phyloP scores from a whole-genome alignment of 352 stramenopile species.

The Phytophthora fragariae region DNA sequence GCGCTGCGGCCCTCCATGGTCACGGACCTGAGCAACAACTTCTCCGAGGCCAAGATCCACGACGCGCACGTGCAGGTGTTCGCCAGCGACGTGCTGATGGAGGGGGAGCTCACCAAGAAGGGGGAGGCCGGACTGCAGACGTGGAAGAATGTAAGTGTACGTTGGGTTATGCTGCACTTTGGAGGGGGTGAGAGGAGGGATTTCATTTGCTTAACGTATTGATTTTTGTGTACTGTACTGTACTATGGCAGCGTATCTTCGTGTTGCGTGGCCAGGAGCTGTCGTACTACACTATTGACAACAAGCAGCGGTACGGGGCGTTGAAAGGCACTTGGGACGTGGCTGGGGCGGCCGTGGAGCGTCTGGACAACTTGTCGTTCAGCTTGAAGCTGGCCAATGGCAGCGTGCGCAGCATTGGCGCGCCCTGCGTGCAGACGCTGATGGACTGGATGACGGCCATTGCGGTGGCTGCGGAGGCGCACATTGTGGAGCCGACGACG shows the following conservation, averaged over 20 bases:
- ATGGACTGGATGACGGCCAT: slow-evolving; percentile 85
- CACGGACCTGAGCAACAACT: slow-evolving; percentile 65
- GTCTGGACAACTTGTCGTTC: slow-evolving; percentile 53
- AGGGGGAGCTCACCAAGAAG: slow-evolving; percentile 75
- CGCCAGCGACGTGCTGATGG: slow-evolving; percentile 73
- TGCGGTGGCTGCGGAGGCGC: slow-evolving; percentile 51
- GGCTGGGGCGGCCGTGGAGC: slow-evolving; percentile 53
- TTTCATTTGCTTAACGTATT: too few species aligned
- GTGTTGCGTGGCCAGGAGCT: slow-evolving; percentile 74
- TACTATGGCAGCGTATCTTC: slow-evolving; percentile 66
- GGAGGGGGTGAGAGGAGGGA: too few species aligned
- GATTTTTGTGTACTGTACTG: background rate
- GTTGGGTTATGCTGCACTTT: background rate
- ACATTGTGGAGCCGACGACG: slow-evolving; percentile 47
- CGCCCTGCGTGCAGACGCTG: slow-evolving; percentile 60
- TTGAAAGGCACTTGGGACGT: slow-evolving; percentile 74
- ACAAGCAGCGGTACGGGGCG: slow-evolving; percentile 58
- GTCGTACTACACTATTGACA: slow-evolving; percentile 73
- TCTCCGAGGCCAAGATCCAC: slow-evolving; percentile 65
- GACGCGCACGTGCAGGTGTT: slow-evolving; percentile 68
- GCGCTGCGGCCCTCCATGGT: slow-evolving; percentile 60
- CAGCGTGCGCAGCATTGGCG: slow-evolving; percentile 47
- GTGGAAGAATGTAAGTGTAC: slow-evolving; percentile 73
- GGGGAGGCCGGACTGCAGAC: slow-evolving; percentile 64
- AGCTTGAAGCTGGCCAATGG: slow-evolving; percentile 40